Conservation (phyloP, 306 rosid species). For the Pterocarpus santalinus region DNA sequence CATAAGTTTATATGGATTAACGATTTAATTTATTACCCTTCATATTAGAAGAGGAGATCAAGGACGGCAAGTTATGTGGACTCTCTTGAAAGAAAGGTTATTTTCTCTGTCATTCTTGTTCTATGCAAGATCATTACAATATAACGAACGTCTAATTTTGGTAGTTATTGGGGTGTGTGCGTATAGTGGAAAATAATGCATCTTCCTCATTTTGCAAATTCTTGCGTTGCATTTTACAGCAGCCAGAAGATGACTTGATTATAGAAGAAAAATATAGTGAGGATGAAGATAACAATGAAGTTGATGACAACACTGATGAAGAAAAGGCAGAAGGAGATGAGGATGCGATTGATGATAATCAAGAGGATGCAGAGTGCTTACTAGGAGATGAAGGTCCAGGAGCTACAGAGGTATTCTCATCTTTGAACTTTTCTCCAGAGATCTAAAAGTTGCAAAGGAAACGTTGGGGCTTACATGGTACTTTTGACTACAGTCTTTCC, state of each 20-base stretch:
- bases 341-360: slow-evolving; percentile 22
- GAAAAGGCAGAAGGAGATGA: slow-evolving; percentile 26
- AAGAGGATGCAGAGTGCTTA: slow-evolving; percentile 42
- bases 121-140: background rate
- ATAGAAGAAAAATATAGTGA: slow-evolving; percentile 35
- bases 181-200: background rate
- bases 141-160: slow-evolving; percentile 12
- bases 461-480: background rate
- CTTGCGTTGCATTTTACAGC: slow-evolving; percentile 33
- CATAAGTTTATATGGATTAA: slow-evolving; percentile 22
- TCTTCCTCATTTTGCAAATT: slow-evolving; percentile 26
- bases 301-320: background rate
- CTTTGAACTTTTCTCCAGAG: background rate
- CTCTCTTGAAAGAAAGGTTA: slow-evolving; percentile 48
- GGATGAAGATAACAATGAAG: slow-evolving; percentile 14
- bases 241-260: slow-evolving; percentile 31
- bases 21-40: slow-evolving; percentile 24
- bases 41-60: slow-evolving; percentile 43
- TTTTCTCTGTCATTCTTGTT: slow-evolving; percentile 20
- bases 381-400: slow-evolving; percentile 41
- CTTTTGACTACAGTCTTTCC: background rate
- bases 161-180: background rate
- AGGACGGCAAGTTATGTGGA: slow-evolving; percentile 40
- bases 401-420: slow-evolving; percentile 41
- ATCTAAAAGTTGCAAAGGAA: background rate